Conservation (phyloP, 176 grass and related monocot species). For the Lolium rigidum region DNA sequence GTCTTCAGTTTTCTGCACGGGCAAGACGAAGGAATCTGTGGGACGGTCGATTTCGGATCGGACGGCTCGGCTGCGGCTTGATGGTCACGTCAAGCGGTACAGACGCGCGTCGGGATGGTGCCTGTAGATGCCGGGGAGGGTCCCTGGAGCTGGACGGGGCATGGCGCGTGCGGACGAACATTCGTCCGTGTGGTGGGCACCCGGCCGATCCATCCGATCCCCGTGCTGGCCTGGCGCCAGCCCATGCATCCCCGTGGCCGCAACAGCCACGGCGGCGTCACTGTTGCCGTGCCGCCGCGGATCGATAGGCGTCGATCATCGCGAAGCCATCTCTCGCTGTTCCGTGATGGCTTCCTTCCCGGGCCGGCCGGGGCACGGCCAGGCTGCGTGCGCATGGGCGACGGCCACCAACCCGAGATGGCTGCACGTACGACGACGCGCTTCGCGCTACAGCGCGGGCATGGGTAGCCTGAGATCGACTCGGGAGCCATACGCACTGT, state of each 20-base stretch:
- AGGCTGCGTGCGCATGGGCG: slow-evolving; percentile 43
- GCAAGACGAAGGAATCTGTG: neutral
- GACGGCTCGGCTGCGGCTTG: neutral
- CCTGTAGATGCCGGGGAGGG: neutral
- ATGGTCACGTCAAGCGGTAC: neutral
- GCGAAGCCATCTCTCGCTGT: slow-evolving; percentile 7
- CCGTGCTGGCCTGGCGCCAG: slow-evolving; percentile 23
- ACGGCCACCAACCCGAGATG: neutral
- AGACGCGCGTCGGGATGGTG: neutral
- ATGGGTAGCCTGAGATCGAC: neutral
- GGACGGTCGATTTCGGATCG: neutral
- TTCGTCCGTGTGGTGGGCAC: slow-evolving; percentile 47
- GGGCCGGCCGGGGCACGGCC: neutral
- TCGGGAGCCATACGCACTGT: neutral
- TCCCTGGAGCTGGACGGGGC: slow-evolving; percentile 24
- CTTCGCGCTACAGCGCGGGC: slow-evolving; percentile 3
- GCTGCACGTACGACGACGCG: neutral
- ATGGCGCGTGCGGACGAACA: slow-evolving; percentile 52
- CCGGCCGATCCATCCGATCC: slow-evolving; percentile 16
- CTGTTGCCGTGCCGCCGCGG: neutral
- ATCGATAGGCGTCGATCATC: neutral
- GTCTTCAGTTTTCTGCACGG: neutral
- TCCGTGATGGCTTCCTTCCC: slow-evolving; percentile 30
- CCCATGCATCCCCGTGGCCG: neutral
- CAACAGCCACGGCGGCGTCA: neutral